Percentiles rank a stretch among this genome's conserved stretches.
Conservation (phyloP, 371 early-diverging fungal species). For the Apophysomyces ossiformis region DNA sequence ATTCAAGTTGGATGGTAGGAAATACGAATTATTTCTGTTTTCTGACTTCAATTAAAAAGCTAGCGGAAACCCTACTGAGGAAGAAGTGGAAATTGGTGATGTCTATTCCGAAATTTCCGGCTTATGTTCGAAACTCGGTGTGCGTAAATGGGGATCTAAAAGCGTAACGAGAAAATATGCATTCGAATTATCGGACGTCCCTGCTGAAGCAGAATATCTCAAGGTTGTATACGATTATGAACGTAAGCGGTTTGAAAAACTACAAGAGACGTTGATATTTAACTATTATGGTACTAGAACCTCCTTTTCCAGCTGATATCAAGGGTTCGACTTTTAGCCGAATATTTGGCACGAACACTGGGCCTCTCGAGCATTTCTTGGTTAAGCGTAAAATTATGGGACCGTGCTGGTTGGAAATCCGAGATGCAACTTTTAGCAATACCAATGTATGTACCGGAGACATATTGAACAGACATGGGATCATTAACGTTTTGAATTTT, state of each 20-base stretch:
- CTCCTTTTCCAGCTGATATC: slow-evolving; percentile 70
- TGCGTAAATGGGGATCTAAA: slow-evolving; percentile 66
- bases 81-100: slow-evolving; percentile 63
- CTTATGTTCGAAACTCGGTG: slow-evolving; percentile 57
- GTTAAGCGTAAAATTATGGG: slow-evolving; percentile 96
- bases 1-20: slow-evolving; percentile 54
- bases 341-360: slow-evolving; percentile 88
- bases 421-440: slow-evolving; percentile 43
- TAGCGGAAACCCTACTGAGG: slow-evolving; percentile 57
- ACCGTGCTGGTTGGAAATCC: slow-evolving; percentile 91
- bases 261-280: too few relatives aligned
- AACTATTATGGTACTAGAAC: slow-evolving; percentile 43
- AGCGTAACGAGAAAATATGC: slow-evolving; percentile 87
- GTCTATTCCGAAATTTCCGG: slow-evolving; percentile 80
- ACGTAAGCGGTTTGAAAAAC: slow-evolving; percentile 32
- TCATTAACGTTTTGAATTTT: slow-evolving; percentile 24
- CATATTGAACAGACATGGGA: not conserved
- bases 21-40: not conserved
- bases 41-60: slow-evolving; percentile 30
- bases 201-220: slow-evolving; percentile 81
- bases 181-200: slow-evolving; percentile 89
- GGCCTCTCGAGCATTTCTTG: slow-evolving; percentile 91
- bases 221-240: slow-evolving; percentile 85
- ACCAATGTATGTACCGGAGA: slow-evolving; percentile 45
- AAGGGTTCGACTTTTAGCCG: slow-evolving; percentile 84